Percentiles rank a stretch among this genome's conserved stretches.
phyloP scores from a whole-genome alignment of 352 stramenopile genomes.

The Phytophthora ohioensis region DNA sequence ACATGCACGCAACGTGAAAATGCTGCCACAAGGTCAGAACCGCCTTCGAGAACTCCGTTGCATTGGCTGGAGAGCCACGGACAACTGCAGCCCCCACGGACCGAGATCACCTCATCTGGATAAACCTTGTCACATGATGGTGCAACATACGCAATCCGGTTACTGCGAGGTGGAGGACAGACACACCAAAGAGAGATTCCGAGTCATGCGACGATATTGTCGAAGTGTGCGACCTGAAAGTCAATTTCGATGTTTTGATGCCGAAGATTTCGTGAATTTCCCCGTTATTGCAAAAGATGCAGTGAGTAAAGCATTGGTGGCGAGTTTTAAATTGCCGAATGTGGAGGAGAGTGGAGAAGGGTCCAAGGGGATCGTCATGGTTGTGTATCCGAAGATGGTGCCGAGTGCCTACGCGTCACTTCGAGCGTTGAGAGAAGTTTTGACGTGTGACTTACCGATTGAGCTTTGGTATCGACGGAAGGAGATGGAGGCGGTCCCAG shows the following conservation, averaged over 20 bases:
- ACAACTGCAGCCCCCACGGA: conserved; percentile 41
- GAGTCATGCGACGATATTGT: conserved; percentile 54
- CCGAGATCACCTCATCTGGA: conserved; percentile 31
- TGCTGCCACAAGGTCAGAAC: conserved; percentile 35
- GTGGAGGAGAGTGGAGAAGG: neutral
- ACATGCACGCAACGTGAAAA: conserved; percentile 52
- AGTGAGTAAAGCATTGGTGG: conserved; percentile 17
- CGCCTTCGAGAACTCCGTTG: conserved; percentile 28
- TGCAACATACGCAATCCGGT: conserved; percentile 42
- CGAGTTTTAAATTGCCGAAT: conserved; percentile 28
- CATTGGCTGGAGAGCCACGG: conserved; percentile 43
- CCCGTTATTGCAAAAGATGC: conserved; percentile 31
- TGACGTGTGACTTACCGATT: conserved; percentile 52
- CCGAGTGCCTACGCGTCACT: conserved; percentile 54
- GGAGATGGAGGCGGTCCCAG: conserved; percentile 40
- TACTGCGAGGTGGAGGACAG: conserved; percentile 55
- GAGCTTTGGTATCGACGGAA: conserved; percentile 59
- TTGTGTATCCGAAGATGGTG: conserved; percentile 65
- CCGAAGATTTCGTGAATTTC: conserved; percentile 56
- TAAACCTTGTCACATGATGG: conserved; percentile 34
- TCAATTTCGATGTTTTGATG: conserved; percentile 56
- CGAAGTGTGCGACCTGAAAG: conserved; percentile 34
- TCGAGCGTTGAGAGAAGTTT: conserved; percentile 39
- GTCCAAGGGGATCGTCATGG: conserved; percentile 58
- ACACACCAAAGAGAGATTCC: conserved; percentile 42